phyloP scores from a whole-genome alignment of 768 basidiomycete genomes.

The Obba rivulosa region DNA sequence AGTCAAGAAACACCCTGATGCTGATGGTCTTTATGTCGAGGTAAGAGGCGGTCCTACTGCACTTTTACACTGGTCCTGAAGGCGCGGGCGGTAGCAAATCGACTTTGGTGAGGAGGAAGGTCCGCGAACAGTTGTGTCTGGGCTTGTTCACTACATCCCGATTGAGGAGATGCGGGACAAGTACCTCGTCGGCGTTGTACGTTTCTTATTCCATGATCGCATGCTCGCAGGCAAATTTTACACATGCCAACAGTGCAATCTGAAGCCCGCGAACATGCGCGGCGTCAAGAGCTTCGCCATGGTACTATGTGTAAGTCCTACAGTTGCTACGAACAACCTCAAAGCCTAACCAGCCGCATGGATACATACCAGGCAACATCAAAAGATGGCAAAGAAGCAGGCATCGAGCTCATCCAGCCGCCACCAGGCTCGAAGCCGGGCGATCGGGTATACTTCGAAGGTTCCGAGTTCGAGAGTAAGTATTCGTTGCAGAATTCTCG shows the following conservation, averaged over 20 bases:
- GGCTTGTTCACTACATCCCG: constrained; percentile 93
- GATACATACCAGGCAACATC: constrained; percentile 63
- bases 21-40: constrained; percentile 96
- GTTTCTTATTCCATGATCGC: constrained; percentile 15
- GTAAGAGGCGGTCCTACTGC: constrained; percentile 33
- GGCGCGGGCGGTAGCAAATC: constrained; percentile 61
- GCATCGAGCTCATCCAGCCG: constrained; percentile 88
- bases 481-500: neutral
- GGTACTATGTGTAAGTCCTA: constrained; percentile 76
- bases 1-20: constrained; percentile 97
- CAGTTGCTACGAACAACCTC: too few relatives aligned
- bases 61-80: neutral
- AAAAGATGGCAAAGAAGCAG: constrained; percentile 84
- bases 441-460: constrained; percentile 94
- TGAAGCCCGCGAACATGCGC: constrained; percentile 96
- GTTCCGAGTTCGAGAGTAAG: constrained; percentile 77
- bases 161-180: constrained; percentile 90
- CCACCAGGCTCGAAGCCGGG: constrained; percentile 84
- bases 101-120: constrained; percentile 94
- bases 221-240: neutral
- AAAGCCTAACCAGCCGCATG: too few relatives aligned
- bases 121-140: constrained; percentile 94
- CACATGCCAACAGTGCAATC: constrained; percentile 57
- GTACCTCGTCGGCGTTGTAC: constrained; percentile 77
- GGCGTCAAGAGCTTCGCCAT: constrained; percentile 98